Percentiles rank a stretch among this genome's conserved stretches.
These are phyloP conservation scores for Petunia axillaris DNA, from an alignment of 257 asterid genomes.

Conservation along the genomic window DNA sequence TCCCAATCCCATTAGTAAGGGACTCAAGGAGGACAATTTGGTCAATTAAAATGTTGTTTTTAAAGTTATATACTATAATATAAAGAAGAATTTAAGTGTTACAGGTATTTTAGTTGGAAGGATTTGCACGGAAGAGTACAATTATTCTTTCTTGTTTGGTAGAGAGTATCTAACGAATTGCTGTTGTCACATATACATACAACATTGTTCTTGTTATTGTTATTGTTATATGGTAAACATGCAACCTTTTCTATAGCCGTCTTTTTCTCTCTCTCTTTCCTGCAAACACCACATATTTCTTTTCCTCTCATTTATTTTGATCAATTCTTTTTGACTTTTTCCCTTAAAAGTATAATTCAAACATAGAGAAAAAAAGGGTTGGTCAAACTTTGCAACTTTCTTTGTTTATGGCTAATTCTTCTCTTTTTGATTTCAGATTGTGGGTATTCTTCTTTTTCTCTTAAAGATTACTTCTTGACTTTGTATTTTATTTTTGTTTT, in stretches of 20 bases:
- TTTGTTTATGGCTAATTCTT: constrained; percentile 11
- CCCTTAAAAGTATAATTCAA: constrained; percentile 29
- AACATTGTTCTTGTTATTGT: background rate
- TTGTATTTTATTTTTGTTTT: background rate
- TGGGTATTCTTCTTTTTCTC: constrained; percentile 29
- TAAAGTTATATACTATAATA: no score
- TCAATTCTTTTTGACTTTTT: constrained; percentile 7
- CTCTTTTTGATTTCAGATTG: constrained; percentile 28
- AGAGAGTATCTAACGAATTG: background rate
- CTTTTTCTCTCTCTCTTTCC: constrained; percentile 26
- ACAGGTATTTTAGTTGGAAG: constrained; percentile 62
- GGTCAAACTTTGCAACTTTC: constrained; percentile 43
- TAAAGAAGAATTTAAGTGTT: background rate
- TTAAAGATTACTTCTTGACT: constrained; percentile 27
- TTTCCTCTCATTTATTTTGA: constrained; percentile 16
- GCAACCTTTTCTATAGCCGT: background rate
- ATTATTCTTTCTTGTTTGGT: constrained; percentile 35
- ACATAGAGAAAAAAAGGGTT: constrained; percentile 33
- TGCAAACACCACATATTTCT: constrained; percentile 19
- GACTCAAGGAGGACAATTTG: background rate
- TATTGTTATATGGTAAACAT: background rate
- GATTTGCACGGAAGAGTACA: constrained; percentile 79
- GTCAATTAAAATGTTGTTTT: background rate
- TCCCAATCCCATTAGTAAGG: no score
- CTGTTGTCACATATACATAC: background rate